Evolutionary conservation across 495 filamentous ascomycete species (phyloP).

Genomic region (Ascobolus immersus): DNA sequence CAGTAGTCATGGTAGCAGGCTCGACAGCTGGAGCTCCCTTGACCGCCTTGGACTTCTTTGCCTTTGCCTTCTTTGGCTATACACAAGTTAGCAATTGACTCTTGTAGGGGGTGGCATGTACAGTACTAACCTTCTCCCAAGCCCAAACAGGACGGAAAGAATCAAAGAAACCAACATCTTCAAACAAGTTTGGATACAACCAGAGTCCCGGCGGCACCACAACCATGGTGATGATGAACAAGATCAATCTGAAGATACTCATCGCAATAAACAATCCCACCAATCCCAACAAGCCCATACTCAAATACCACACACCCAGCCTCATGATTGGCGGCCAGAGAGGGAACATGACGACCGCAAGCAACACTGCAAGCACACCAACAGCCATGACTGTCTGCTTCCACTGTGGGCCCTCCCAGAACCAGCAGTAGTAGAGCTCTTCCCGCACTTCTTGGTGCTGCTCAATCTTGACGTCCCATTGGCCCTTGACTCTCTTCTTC

Average conservation of each 20-base stretch:
- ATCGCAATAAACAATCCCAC: conserved; percentile 92
- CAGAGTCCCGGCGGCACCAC: conserved; percentile 65
- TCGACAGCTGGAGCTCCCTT: too few species aligned
- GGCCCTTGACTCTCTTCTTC: conserved; percentile 69
- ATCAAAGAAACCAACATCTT: conserved; percentile 95
- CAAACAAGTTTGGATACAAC: conserved; percentile 95
- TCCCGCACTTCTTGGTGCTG: conserved; percentile 82
- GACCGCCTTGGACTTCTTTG: too few species aligned
- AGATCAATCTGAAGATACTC: conserved; percentile 81
- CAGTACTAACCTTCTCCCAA: conserved; percentile 86
- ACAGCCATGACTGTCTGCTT: conserved; percentile 76
- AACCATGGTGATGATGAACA: conserved; percentile 88
- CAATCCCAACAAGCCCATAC: conserved; percentile 76
- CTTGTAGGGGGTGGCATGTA: too few species aligned
- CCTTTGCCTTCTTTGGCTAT: too few species aligned
- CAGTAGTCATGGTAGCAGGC: too few species aligned
- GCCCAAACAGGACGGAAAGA: conserved; percentile 93
- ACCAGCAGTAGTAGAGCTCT: conserved; percentile 86
- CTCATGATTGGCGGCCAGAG: conserved; percentile 83
- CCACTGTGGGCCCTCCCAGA: conserved; percentile 84
- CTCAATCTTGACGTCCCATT: conserved; percentile 91
- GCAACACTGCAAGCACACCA: conserved; percentile 54
- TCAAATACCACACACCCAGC: conserved; percentile 90
- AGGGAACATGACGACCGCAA: conserved; percentile 79
- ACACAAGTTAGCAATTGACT: too few species aligned